These are phyloP conservation scores for Hypoxylon intermedium DNA, from an alignment of 495 filamentous ascomycete genomes.

Conservation along the genomic window DNA sequence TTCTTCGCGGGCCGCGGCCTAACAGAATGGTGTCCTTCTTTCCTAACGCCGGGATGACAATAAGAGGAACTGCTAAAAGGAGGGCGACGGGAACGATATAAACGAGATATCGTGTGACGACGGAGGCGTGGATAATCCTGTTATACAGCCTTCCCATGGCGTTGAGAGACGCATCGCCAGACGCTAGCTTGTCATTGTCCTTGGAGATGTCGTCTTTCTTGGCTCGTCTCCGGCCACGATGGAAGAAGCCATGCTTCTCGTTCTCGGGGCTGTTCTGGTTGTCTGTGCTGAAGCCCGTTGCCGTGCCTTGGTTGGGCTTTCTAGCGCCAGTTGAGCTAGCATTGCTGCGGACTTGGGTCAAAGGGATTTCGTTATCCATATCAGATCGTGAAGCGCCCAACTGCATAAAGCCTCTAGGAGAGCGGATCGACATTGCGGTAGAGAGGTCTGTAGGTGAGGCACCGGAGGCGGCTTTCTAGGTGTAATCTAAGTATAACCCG, in stretches of 20 bases:
- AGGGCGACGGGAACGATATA: constrained; percentile 82
- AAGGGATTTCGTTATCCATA: constrained; percentile 58
- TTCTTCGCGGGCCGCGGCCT: constrained; percentile 37
- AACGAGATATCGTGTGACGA: constrained; percentile 86
- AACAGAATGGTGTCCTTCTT: constrained; percentile 48
- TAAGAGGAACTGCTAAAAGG: constrained; percentile 79
- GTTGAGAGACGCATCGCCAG: constrained; percentile 69
- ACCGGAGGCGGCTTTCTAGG: background rate
- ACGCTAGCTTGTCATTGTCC: constrained; percentile 61
- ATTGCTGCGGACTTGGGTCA: constrained; percentile 58
- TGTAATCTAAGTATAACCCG: constrained; percentile 13
- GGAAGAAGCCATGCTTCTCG: constrained; percentile 62
- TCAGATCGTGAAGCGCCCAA: constrained; percentile 32
- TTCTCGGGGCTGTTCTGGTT: constrained; percentile 33
- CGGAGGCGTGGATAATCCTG: constrained; percentile 82
- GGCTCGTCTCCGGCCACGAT: constrained; percentile 64
- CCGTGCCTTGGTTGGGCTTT: constrained; percentile 51
- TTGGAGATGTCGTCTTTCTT: constrained; percentile 54
- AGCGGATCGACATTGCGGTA: constrained; percentile 39
- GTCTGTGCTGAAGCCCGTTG: constrained; percentile 37
- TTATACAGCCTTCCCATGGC: constrained; percentile 87
- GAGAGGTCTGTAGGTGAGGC: constrained; percentile 13
- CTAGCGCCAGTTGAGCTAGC: constrained; percentile 58
- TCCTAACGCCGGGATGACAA: constrained; percentile 67
- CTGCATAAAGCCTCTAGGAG: constrained; percentile 42